Conservation (phyloP, 2,329 filamentous ascomycete species). For the Microdochium paspali region DNA sequence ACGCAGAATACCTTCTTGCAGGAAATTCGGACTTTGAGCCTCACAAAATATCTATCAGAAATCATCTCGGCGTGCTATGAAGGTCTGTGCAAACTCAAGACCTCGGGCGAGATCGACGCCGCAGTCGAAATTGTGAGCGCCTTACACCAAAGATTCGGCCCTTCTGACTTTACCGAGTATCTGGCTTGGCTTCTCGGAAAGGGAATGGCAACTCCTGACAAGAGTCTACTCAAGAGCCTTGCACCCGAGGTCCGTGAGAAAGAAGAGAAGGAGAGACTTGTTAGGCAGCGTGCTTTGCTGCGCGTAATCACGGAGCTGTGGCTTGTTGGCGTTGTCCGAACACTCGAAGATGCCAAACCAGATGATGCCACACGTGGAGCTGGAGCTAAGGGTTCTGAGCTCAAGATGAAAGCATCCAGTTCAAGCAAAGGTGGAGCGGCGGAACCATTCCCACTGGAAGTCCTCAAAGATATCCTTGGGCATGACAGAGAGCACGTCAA, state of each 20-base stretch:
- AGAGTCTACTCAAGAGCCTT: constrained; percentile 68
- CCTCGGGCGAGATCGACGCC: constrained; percentile 81
- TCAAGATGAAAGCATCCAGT: constrained; percentile 43
- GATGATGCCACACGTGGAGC: constrained; percentile 54
- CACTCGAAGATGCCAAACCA: constrained; percentile 59
- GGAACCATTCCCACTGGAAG: constrained; percentile 92
- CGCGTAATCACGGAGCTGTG: constrained; percentile 92
- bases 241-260: constrained; percentile 77
- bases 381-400: constrained; percentile 52
- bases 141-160: constrained; percentile 91
- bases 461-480: constrained; percentile 92
- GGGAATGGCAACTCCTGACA: constrained; percentile 85
- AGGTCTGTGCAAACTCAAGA: constrained; percentile 84
- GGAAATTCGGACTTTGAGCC: constrained; percentile 80
- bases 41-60: constrained; percentile 95
- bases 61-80: constrained; percentile 95
- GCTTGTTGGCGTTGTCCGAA: constrained; percentile 82
- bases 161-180: constrained; percentile 80
- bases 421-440: constrained; percentile 56
- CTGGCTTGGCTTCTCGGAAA: constrained; percentile 89
- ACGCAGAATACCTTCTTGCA: constrained; percentile 77
- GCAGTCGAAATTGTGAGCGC: constrained; percentile 90
- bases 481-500: constrained; percentile 91
- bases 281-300: constrained; percentile 75
- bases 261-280: constrained; percentile 89